Evolutionary conservation across 1,284 basidiomycete species (phyloP), one percentile per base, ranked within the genome.

Genomic region (Pterulicium gracile): DNA sequence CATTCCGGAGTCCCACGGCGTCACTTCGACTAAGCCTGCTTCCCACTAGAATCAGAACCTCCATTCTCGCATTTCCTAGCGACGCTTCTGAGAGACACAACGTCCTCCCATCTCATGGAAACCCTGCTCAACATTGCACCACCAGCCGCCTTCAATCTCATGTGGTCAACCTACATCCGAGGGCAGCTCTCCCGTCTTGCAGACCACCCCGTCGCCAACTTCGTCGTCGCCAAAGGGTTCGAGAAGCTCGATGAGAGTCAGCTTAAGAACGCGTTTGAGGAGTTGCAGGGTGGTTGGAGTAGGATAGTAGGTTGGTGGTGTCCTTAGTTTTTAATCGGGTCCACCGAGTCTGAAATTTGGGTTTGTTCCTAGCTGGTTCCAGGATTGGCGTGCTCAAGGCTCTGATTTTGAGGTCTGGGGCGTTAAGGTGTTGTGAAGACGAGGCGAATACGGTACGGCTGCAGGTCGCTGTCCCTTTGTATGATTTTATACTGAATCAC

Each of bases 181-280:
- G 73, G 78, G 18, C 88, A 83, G 53, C 65, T 94, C 35, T 63
- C 73, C 3, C 78, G 82, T 50, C 68, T 95, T 20, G 79, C 85
- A 3, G 66, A 72, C 10, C 93, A 97, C 62, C 90, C 92, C 1
- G 87, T 92, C 2, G 89, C 88, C 18, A 96, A 96, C 59, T 97
- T 91, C 56, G 90, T 95, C 14, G 72, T 92, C 3, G 85, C 90
- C 0, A 85, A 80, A 57, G 86, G 81, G 0, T 53, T 94, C 13
- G 74, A 76, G 44, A 69, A 87, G 34, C 60, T 81, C 15, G 69
- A 72, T 22, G 62, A 61, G 4, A 62, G 66, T 3, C 75, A 83
- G 50, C 59, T 95, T n/a, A 52, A 52, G 1, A 59, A 57, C 15
- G 58, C 61, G 19, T 66, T 58, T 43, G 56, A 61, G 3, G 70